phyloP scores from a whole-genome alignment of 345 rosid species.

The Corchorus capsularis region DNA sequence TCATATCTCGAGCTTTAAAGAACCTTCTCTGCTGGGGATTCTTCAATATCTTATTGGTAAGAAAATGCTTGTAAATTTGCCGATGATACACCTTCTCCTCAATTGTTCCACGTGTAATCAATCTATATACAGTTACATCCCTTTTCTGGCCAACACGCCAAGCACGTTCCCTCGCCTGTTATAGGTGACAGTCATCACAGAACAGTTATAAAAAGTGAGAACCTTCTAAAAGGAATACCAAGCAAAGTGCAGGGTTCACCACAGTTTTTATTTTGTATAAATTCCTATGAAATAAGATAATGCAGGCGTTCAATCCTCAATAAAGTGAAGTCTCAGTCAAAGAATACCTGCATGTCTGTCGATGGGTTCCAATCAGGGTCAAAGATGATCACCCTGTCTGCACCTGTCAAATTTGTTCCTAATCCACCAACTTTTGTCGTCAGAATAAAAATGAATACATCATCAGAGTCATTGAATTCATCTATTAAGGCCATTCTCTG shows the following conservation, averaged over 20 bases:
- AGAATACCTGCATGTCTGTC: constrained; percentile 87
- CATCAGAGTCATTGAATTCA: constrained; percentile 74
- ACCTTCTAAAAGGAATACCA: background rate
- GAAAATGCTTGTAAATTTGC: constrained; percentile 96
- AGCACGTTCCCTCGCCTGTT: constrained; percentile 99
- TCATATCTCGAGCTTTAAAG: constrained; percentile 96
- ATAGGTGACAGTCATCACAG: constrained; percentile 17
- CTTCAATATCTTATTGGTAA: constrained; percentile 88
- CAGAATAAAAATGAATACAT: constrained; percentile 78
- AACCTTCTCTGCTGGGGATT: constrained; percentile 95
- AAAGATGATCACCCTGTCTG: constrained; percentile 91
- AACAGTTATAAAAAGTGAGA: background rate
- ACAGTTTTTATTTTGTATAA: background rate
- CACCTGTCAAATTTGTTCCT: constrained; percentile 96
- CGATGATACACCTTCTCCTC: constrained; percentile 98
- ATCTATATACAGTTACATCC: constrained; percentile 90
- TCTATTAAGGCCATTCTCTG: constrained; percentile 98
- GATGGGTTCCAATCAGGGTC: constrained; percentile 99
- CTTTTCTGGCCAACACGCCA: constrained; percentile 98
- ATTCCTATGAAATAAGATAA: background rate
- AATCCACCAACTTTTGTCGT: constrained; percentile 97
- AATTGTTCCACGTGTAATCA: constrained; percentile 90
- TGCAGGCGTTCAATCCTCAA: background rate
- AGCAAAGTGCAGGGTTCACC: background rate
- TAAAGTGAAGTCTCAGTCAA: background rate